phyloP scores from a whole-genome alignment of 163 green algal genomes.

The Scenedesmus sp. region DNA sequence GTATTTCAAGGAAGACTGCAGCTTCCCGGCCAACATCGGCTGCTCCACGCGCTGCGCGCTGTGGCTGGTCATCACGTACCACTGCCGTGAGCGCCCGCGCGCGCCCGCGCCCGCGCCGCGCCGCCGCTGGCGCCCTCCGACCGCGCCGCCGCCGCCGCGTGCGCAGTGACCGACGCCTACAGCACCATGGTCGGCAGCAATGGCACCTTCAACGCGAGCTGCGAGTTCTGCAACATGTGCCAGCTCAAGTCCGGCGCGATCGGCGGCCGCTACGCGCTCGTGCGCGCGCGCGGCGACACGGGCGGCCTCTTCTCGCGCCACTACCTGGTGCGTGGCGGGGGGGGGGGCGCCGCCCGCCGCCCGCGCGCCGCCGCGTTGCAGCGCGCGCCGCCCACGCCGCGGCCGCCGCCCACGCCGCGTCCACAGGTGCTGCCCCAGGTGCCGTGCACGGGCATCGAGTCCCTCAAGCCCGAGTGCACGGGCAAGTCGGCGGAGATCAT shows the following conservation, averaged over 20 bases:
- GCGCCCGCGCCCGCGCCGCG: not conserved
- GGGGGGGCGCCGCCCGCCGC: no score
- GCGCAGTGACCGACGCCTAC: no score
- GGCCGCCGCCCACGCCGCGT: not conserved
- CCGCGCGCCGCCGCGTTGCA: no score
- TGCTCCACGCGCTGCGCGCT: slow-evolving; percentile 18
- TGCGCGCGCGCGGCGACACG: slow-evolving; percentile 1
- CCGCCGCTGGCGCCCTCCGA: no score
- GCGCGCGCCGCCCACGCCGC: no score
- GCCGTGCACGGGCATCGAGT: slow-evolving; percentile 33
- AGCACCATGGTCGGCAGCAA: no score
- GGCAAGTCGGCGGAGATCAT: slow-evolving; percentile 3
- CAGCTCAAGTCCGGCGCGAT: not conserved
- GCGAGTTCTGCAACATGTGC: slow-evolving; percentile 40
- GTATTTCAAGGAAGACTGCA: slow-evolving; percentile 12
- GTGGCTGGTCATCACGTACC: slow-evolving; percentile 24
- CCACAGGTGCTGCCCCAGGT: slow-evolving; percentile 33
- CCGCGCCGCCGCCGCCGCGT: no score
- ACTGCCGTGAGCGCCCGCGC: slow-evolving; percentile 16
- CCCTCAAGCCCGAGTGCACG: slow-evolving; percentile 9
- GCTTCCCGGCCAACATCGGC: slow-evolving; percentile 23
- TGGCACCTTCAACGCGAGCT: slow-evolving; percentile 28
- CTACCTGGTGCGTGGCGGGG: slow-evolving; percentile 21
- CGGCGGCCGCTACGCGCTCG: not conserved
- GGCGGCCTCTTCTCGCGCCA: slow-evolving; percentile 11